Percentiles rank a stretch among this genome's conserved stretches.
These are phyloP conservation scores for Hirschfeldia incana DNA, from an alignment of 345 rosid species.

Conservation along the genomic window DNA sequence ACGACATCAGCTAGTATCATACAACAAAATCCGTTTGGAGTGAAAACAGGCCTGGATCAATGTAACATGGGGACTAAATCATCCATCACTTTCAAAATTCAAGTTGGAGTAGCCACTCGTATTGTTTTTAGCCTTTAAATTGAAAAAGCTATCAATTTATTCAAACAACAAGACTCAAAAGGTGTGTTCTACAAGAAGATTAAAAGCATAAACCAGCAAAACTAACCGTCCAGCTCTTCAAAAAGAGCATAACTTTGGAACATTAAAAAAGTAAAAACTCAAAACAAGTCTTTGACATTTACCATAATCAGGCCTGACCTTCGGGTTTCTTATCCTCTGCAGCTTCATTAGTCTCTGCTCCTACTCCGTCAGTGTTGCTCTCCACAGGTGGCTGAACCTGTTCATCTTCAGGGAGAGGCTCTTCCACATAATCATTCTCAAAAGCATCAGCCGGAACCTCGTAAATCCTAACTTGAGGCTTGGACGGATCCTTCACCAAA, in stretches of 20 bases:
- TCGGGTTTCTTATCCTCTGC: conserved; percentile 51
- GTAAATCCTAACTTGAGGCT: conserved; percentile 92
- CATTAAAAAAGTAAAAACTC: not conserved
- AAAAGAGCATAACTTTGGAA: not conserved
- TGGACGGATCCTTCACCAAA: conserved; percentile 86
- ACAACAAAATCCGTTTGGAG: not conserved
- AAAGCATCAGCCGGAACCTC: conserved; percentile 97
- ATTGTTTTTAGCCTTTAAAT: not conserved
- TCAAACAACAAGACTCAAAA: conserved; percentile 10
- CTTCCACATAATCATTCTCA: conserved; percentile 94
- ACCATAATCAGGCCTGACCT: conserved; percentile 52
- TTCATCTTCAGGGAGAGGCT: conserved; percentile 59
- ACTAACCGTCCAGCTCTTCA: not conserved
- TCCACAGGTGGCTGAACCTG: conserved; percentile 68
- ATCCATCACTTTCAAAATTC: not conserved
- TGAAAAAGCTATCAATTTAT: not conserved
- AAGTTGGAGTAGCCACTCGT: not conserved
- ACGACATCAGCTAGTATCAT: not conserved
- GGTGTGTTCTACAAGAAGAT: not conserved
- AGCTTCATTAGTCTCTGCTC: conserved; percentile 44
- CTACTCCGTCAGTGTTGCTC: conserved; percentile 55
- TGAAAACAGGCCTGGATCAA: not conserved
- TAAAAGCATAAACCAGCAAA: not conserved
- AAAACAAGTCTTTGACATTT: conserved; percentile 14
- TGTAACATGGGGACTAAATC: not conserved